Evolutionary conservation across 306 rosid genomes (phyloP).

Genomic region (Neltuma alba): DNA sequence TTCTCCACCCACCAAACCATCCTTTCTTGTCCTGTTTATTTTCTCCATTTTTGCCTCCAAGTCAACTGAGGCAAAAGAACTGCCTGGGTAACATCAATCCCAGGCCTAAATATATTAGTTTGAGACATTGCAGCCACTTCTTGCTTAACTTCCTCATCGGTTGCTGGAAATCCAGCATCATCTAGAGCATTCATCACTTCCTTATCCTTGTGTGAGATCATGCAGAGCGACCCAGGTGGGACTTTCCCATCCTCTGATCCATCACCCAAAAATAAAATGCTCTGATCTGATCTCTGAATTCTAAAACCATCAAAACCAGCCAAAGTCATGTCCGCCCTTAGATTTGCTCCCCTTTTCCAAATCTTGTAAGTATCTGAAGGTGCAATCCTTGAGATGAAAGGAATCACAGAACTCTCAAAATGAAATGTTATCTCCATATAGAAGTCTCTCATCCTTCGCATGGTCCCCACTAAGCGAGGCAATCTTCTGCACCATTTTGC

Average conservation of each 20-base stretch:
- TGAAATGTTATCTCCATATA: constrained; percentile 98
- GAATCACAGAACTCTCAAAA: constrained; percentile 98
- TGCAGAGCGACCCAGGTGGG: constrained; percentile 87
- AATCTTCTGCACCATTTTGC: constrained; percentile 99
- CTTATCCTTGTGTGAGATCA: constrained; percentile 91
- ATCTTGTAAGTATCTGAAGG: constrained; percentile 97
- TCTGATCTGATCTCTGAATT: constrained; percentile 96
- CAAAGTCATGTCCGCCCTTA: constrained; percentile 98
- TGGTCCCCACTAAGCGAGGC: constrained; percentile 88
- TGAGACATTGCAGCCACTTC: constrained; percentile 95
- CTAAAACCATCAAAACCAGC: constrained; percentile 97
- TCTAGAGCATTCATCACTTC: constrained; percentile 94
- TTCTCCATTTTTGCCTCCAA: constrained; percentile 84
- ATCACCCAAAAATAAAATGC: constrained; percentile 87
- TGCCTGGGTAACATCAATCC: constrained; percentile 96
- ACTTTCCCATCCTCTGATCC: constrained; percentile 89
- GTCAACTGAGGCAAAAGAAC: constrained; percentile 95
- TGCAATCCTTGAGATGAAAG: constrained; percentile 95
- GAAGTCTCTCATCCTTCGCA: constrained; percentile 95
- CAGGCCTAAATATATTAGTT: constrained; percentile 94
- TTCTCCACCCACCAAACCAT: constrained; percentile 98
- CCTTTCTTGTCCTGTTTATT: constrained; percentile 85
- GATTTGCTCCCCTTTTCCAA: constrained; percentile 98
- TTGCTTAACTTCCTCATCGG: constrained; percentile 89
- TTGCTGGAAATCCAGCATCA: constrained; percentile 82